These are phyloP conservation scores for Aspergillus niger DNA, from an alignment of 2,329 filamentous ascomycete species.

Conservation along the genomic window DNA sequence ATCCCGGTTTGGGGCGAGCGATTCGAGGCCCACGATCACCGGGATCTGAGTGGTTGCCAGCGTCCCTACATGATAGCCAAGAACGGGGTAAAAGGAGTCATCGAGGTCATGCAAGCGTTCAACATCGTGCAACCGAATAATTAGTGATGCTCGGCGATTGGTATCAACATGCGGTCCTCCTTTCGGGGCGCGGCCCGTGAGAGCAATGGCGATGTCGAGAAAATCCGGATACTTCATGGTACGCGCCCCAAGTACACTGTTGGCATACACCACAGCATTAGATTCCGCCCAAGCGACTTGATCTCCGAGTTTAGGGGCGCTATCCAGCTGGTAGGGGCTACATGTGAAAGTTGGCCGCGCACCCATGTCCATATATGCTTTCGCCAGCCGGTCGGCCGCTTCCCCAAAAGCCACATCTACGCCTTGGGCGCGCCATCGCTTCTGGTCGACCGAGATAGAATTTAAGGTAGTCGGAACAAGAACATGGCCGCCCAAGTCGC, in stretches of 20 bases:
- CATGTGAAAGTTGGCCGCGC: conserved; percentile 48
- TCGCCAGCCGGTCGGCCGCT: conserved; percentile 38
- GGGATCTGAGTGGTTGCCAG: conserved; percentile 37
- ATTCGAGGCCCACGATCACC: conserved; percentile 39
- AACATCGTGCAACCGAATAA: background rate
- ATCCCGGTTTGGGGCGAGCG: conserved; percentile 21
- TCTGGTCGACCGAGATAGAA: conserved; percentile 48
- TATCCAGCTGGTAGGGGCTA: conserved; percentile 47
- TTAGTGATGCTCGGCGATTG: conserved; percentile 20
- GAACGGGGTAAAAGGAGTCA: conserved; percentile 42
- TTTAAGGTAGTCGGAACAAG: conserved; percentile 46
- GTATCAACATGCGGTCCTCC: conserved; percentile 31
- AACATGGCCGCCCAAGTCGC: conserved; percentile 38
- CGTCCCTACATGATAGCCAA: conserved; percentile 43
- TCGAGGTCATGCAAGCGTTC: conserved; percentile 21
- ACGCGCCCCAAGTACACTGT: conserved; percentile 49
- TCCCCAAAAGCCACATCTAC: conserved; percentile 33
- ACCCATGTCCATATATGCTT: conserved; percentile 46
- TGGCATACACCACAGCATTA: conserved; percentile 51
- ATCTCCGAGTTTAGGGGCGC: conserved; percentile 38
- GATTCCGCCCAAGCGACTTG: conserved; percentile 51
- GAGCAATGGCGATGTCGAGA: conserved; percentile 47
- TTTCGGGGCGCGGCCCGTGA: conserved; percentile 43
- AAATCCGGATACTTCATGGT: conserved; percentile 52
- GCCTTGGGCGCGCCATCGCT: conserved; percentile 43